Evolutionary conservation across 495 filamentous ascomycete genomes (phyloP), one percentile per base, ranked within the genome.

Genomic region (Delitschia confertaspora): DNA sequence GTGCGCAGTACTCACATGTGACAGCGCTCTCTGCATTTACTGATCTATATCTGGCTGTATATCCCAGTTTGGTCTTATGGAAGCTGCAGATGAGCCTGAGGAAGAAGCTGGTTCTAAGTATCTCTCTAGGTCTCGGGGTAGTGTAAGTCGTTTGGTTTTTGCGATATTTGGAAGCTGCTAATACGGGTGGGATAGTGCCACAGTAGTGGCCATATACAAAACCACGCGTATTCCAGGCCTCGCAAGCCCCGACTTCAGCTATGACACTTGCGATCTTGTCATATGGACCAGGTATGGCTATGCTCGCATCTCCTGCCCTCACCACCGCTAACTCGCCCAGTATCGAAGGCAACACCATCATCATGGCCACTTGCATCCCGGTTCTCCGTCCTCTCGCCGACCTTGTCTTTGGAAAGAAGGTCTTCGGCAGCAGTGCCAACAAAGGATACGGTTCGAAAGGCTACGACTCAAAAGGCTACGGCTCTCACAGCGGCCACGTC

Each of bases 321-420:
- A 49, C 59, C 21, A 56, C 65, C 10, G 56, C 61, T 13, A 51
- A 65, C 13, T 67, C 62, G 64, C 65, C 64, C 22, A 66, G 64
- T 26, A 53, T 69, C 37, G 66, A 69, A 55, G 59, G 65, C 43
- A 48, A 67, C 53, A 51, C 67, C 41, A 63, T 67, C 38, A 55
- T 65, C 24, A 63, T 69, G 34, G 63, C 63, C 20, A 63, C 65
- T 16, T 66, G 66, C 58, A 66, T 69, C 21, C 66, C 66, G 4
- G 65, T 62, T 37, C 51, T 69, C 5, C 64, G 64, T 33, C 66
- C 65, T 2, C 47, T 69, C 14, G 54, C 66, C 29, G 65, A 68
- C 35, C 42, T 64, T 4, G 45, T 66, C 25, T 42, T 68, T 29
- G 63, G 61, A 2, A 63, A 57, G 34, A 24, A 19, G 17, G 31